Percentiles rank a stretch among this genome's conserved stretches.
These are phyloP conservation scores for Exophiala calicioides DNA, from an alignment of 2,329 filamentous ascomycete species.

Conservation along the genomic window DNA sequence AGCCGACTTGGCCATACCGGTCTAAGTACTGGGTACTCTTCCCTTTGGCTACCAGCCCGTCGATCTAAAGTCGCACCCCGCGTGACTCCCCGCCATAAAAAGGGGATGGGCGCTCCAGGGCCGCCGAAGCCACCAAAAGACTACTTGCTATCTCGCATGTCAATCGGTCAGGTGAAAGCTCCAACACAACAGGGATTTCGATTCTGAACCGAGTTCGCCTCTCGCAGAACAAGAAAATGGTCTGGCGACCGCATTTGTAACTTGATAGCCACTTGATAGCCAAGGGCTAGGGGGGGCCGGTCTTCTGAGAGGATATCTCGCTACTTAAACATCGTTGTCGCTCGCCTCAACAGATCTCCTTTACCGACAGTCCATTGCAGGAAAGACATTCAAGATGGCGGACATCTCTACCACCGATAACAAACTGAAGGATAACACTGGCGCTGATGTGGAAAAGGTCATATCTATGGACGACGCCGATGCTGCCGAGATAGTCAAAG, in stretches of 20 bases:
- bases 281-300: not conserved
- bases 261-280: not conserved
- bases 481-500: constrained; percentile 27
- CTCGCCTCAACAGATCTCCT: not conserved
- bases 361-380: not conserved
- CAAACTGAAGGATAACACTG: not conserved
- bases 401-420: not conserved
- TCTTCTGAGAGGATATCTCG: not conserved
- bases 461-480: not conserved
- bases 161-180: not conserved
- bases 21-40: no score
- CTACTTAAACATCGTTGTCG: not conserved
- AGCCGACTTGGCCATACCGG: not conserved
- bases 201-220: not conserved
- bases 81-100: not conserved
- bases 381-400: not conserved
- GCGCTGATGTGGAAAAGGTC: not conserved
- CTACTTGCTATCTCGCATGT: not conserved
- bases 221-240: not conserved
- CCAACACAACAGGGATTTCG: not conserved
- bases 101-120: not conserved
- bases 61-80: not conserved
- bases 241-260: not conserved
- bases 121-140: not conserved
- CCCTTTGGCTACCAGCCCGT: no score